Base-by-base conservation (phyloP, 192 early-diverging fungal species). In the Backusella australiensis region DNA sequence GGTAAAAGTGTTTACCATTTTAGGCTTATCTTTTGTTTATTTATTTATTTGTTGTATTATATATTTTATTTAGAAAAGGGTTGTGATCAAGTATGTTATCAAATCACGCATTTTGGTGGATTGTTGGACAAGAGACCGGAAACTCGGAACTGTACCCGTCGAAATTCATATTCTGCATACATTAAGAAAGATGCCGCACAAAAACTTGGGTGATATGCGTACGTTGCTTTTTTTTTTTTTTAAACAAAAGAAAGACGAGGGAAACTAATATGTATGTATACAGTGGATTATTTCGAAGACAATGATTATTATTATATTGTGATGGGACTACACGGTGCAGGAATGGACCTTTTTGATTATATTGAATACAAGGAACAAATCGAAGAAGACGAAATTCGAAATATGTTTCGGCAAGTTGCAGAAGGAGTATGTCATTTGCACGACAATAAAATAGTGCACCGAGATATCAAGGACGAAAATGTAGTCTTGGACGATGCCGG, bases 391-490 rank as follows among this genome's bases (percentile, higher is more conserved):
- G 85, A 89, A 77, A 86, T 90, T 17, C 78, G 84, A 32, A 69
- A 75, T 6, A 89, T 92, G 8, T 92, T 92, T 53, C 65, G 77
- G 26, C 91, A 91, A 75, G 80, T 93, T 32, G 85, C 83, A 8
- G 75, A 78, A 21, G 90, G 89, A 7, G 85, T 93, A 14, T 46
- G 80, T 53, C 90, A 92, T 79, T 68, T 93, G 35, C 91, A 93
- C 74, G 75, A 80, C 34, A 80, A 89, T 66, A 87, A 86, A 35
- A 91, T 94, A 77, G 90, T 92, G 19, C 95, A 96, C 69, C 82
- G 93, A 34, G 95, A 96, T 81, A 95, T 96, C 79, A 96, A 96
- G 80, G 95, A 96, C 70, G 95, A 96, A 75, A 96, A 96, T 81
- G 90, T 94, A n/a, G 89, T 94, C 73, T 74, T 93, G 66, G 89